Evolutionary conservation across 2,329 filamentous ascomycete genomes (phyloP), one percentile per base, ranked within the genome.

Genomic region (Fusarium sp.): DNA sequence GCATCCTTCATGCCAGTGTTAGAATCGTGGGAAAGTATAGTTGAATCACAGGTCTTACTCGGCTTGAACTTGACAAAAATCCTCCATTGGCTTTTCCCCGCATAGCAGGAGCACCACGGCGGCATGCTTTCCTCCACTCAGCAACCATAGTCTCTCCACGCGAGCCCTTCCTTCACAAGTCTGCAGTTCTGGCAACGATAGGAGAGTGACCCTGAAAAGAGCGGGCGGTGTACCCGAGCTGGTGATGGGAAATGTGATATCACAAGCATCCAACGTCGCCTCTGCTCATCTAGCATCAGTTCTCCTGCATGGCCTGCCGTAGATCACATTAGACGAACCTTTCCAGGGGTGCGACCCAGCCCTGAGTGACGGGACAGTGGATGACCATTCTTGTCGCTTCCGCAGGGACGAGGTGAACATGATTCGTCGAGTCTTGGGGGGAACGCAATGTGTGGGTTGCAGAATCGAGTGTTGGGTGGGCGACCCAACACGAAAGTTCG

Each of bases 81-180:
- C 61, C 32, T 79, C 76, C 75, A 84, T 81, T 34, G 81, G 64
- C 14, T 74, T 77, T 13, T 76, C 71, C 5, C 81, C 78, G 43
- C 79, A 77, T 45, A 88, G 72, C 18, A 89, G 79, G 62, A 89
- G 85, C 18, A 89, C 57, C 30, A 88, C 77, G n/a, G 82, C 87
- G 11, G 81, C 76, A 64, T 85, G 80, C 64, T 76, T 78, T 4
- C 83, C 83, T 25, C 83, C 84, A 63, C 82, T 87, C 34, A 86
- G 78, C 63, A 83, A 74, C 39, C 80, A 82, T 13, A 89, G 78
- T 18, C 84, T 81, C 67, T 86, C 82, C 16, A 87, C 79, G 20
- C 83, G 84, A 57, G 76, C 66, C 18, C 75, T 74, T 20, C 78
- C 81, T 2, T 75, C 71, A 7, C 76, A 57, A n/a, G 77, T 72